These are phyloP conservation scores for Nadsonia commutata DNA, from an alignment of 1,139 yeast species.

Conservation along the genomic window DNA sequence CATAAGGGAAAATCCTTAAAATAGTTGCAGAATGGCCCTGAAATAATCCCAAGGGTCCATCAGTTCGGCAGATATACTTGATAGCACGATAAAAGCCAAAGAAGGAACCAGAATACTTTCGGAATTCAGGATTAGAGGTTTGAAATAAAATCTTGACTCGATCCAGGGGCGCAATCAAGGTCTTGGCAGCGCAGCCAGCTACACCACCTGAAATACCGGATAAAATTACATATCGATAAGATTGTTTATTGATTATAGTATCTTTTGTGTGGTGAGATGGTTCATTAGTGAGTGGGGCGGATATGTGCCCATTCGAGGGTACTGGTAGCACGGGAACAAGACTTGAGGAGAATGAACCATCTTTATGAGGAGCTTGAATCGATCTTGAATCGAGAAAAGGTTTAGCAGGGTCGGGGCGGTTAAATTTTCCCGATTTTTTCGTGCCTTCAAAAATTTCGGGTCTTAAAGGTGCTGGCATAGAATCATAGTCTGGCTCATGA, in stretches of 20 bases:
- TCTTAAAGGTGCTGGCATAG: background rate
- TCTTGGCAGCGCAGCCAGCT: conserved; percentile 92
- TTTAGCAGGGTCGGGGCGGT: too few species aligned
- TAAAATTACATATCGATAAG: conserved; percentile 61
- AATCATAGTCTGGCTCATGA: background rate
- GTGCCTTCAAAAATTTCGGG: background rate
- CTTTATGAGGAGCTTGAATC: too few species aligned
- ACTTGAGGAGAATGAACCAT: too few species aligned
- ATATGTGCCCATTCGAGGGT: too few species aligned
- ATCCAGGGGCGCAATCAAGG: conserved; percentile 89
- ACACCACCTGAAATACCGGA: conserved; percentile 92
- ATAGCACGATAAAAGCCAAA: conserved; percentile 67
- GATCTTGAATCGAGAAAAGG: too few species aligned
- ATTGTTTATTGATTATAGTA: conserved; percentile 43
- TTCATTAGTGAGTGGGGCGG: too few species aligned
- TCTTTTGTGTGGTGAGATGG: background rate
- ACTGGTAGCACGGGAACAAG: too few species aligned
- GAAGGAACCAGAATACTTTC: conserved; percentile 66
- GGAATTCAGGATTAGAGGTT: conserved; percentile 82
- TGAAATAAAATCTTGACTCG: conserved; percentile 89
- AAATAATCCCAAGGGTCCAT: conserved; percentile 73
- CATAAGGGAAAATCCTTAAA: conserved; percentile 86
- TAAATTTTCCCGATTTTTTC: background rate
- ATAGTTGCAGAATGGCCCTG: conserved; percentile 95
- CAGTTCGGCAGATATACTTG: conserved; percentile 43